Evolutionary conservation across 1,139 yeast genomes (phyloP).

Genomic region (Suhomyces chickasaworum): DNA sequence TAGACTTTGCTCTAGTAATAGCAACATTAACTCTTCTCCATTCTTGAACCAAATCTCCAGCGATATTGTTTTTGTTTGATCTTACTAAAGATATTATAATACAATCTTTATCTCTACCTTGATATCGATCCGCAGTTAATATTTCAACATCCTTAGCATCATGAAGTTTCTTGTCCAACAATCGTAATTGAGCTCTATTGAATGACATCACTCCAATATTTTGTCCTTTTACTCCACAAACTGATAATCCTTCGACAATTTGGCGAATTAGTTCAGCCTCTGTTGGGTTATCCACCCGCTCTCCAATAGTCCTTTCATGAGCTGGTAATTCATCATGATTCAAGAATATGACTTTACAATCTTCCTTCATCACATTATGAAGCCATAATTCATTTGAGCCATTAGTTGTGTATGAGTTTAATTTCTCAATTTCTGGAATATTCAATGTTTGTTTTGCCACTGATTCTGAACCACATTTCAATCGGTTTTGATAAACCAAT

Average conservation of each 20-base stretch:
- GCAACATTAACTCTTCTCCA: constrained; percentile 95
- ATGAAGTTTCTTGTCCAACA: constrained; percentile 49
- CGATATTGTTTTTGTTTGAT: constrained; percentile 64
- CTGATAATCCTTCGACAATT: constrained; percentile 59
- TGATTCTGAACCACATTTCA: constrained; percentile 69
- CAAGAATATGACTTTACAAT: constrained; percentile 67
- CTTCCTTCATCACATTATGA: constrained; percentile 29
- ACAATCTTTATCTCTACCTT: constrained; percentile 93
- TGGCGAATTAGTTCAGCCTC: constrained; percentile 71
- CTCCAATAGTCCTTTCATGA: constrained; percentile 58
- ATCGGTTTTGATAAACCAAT: constrained; percentile 71
- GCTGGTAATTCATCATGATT: constrained; percentile 74
- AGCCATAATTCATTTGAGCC: constrained; percentile 31
- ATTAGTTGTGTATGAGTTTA: constrained; percentile 16
- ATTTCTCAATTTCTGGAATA: constrained; percentile 43
- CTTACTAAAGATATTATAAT: constrained; percentile 85
- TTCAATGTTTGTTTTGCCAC: constrained; percentile 61
- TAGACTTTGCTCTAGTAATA: constrained; percentile 84
- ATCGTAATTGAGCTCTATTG: constrained; percentile 76
- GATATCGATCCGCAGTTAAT: constrained; percentile 93
- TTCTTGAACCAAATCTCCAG: constrained; percentile 81
- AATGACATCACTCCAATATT: constrained; percentile 87
- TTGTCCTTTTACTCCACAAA: constrained; percentile 59
- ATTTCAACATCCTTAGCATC: constrained; percentile 59
- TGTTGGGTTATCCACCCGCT: constrained; percentile 66